Evolutionary conservation across 352 stramenopile genomes (phyloP).

Genomic region (Phytophthora pseudosyringae): DNA sequence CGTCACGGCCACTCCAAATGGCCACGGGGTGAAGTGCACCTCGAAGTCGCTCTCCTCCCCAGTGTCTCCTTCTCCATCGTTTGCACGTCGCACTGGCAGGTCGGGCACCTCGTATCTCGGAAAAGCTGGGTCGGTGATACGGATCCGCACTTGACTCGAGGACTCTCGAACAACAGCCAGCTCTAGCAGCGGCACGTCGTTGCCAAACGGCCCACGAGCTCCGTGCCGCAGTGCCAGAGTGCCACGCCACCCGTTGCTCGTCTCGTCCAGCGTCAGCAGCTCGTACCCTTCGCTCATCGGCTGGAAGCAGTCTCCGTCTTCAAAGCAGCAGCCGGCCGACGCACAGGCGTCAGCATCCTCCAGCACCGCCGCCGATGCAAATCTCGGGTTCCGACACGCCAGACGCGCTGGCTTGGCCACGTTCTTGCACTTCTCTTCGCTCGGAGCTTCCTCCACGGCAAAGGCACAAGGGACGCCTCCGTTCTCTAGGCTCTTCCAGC

Average conservation of each 20-base stretch:
- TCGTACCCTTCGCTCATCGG: slow-evolving; percentile 73
- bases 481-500: slow-evolving; percentile 75
- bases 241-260: slow-evolving; percentile 54
- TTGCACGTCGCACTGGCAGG: slow-evolving; percentile 26
- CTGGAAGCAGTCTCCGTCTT: slow-evolving; percentile 71
- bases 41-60: slow-evolving; percentile 36
- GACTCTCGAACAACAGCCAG: slow-evolving; percentile 72
- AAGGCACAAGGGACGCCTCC: slow-evolving; percentile 71
- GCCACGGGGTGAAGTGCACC: slow-evolving; percentile 67
- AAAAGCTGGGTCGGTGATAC: slow-evolving; percentile 83
- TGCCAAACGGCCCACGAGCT: slow-evolving; percentile 71
- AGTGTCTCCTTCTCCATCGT: neutral
- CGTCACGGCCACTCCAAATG: slow-evolving; percentile 79
- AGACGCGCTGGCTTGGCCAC: slow-evolving; percentile 56
- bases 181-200: slow-evolving; percentile 68
- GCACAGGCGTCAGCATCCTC: slow-evolving; percentile 46
- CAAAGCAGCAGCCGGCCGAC: slow-evolving; percentile 78
- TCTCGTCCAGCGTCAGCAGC: slow-evolving; percentile 67
- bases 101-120: slow-evolving; percentile 72
- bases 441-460: slow-evolving; percentile 33
- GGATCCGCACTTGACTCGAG: slow-evolving; percentile 60
- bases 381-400: slow-evolving; percentile 81
- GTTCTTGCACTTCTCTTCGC: slow-evolving; percentile 29
- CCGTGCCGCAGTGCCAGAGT: slow-evolving; percentile 56
- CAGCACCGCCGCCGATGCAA: slow-evolving; percentile 35